phyloP scores from a whole-genome alignment of 2,329 filamentous ascomycete genomes.

The Aspergillus persii region DNA sequence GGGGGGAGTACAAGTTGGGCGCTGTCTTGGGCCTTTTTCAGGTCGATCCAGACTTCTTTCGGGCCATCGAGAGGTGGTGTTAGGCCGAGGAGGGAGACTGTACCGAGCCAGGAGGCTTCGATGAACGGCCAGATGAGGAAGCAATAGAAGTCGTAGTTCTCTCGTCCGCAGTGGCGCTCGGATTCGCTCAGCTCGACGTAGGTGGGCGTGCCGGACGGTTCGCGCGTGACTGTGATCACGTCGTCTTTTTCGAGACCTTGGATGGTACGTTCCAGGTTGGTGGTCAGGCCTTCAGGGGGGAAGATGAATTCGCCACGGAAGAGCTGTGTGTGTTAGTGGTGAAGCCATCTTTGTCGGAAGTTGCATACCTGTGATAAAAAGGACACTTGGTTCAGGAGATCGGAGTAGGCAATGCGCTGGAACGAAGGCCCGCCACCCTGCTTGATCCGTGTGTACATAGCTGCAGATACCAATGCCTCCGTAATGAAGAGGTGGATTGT shows the following conservation, averaged over 20 bases:
- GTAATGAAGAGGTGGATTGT: constrained; percentile 97
- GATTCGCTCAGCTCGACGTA: constrained; percentile 70
- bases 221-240: constrained; percentile 67
- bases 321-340: constrained; percentile 50
- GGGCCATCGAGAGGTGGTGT: constrained; percentile 63
- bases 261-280: constrained; percentile 79
- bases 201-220: constrained; percentile 55
- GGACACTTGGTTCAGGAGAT: constrained; percentile 73
- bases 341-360: neutral
- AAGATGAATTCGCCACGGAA: constrained; percentile 98
- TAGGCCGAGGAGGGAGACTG: constrained; percentile 82
- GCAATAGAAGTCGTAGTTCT: constrained; percentile 98
- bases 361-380: constrained; percentile 71
- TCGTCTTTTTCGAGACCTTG: constrained; percentile 72
- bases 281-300: constrained; percentile 74
- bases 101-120: constrained; percentile 88
- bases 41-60: constrained; percentile 75
- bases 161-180: constrained; percentile 75
- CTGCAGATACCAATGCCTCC: constrained; percentile 83
- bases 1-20: constrained; percentile 67
- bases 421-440: constrained; percentile 78
- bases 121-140: constrained; percentile 99
- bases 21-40: constrained; percentile 73
- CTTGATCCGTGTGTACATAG: constrained; percentile 89
- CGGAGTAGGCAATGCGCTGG: constrained; percentile 73